These are phyloP conservation scores for Daldinia bambusicola DNA, from an alignment of 495 filamentous ascomycete genomes.

Conservation along the genomic window DNA sequence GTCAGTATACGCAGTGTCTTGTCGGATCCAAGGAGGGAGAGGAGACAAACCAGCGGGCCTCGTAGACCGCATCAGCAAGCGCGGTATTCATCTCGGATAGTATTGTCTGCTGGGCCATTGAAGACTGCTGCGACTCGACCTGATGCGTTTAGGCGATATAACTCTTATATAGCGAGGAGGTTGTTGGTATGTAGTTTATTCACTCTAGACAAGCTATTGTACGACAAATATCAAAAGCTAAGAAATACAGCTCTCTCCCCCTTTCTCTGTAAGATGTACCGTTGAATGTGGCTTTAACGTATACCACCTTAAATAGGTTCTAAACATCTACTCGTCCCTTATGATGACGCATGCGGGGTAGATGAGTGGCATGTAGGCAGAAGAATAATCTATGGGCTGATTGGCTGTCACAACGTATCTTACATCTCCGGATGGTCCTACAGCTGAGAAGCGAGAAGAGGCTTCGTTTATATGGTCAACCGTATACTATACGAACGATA, in stretches of 20 bases:
- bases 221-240: neutral
- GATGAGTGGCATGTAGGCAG: conserved; percentile 35
- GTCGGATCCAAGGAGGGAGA: neutral
- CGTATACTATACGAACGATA: neutral
- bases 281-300: neutral
- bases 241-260: neutral
- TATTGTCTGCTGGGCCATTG: conserved; percentile 36
- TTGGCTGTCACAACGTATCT: conserved; percentile 12
- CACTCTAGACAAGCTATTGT: neutral
- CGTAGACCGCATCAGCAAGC: conserved; percentile 20
- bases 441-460: neutral
- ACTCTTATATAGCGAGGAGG: neutral
- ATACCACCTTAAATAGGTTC: neutral
- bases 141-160: neutral
- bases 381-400: conserved; percentile 30
- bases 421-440: neutral
- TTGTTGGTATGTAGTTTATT: neutral
- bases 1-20: conserved; percentile 29
- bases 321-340: conserved; percentile 15
- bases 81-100: conserved; percentile 31
- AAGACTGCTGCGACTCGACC: neutral
- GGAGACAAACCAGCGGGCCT: conserved; percentile 41
- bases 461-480: neutral
- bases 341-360: neutral
- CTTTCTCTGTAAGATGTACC: neutral